Evolutionary conservation across 148 eudicot species (phyloP).

Genomic region (Amaranthus cruentus): DNA sequence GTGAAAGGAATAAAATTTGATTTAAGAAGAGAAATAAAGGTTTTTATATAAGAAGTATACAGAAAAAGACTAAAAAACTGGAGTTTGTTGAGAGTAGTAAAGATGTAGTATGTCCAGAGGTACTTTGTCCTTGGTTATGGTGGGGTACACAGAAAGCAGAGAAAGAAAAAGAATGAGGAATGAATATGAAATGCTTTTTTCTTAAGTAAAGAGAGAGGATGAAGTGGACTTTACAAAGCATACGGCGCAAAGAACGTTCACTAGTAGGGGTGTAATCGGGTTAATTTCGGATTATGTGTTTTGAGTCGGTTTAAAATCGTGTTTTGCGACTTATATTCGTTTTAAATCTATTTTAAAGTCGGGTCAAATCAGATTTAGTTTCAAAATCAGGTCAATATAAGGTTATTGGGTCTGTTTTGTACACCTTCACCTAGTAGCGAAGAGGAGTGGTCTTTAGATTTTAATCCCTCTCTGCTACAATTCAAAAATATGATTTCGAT

Average conservation of each 20-base stretch:
- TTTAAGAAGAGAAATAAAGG: not conserved
- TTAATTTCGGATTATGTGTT: not conserved
- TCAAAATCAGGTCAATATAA: too few relatives aligned
- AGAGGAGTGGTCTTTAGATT: constrained; percentile 13
- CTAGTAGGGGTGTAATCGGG: not conserved
- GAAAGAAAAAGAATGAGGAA: not conserved
- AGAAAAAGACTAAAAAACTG: not conserved
- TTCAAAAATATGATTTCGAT: too few relatives aligned
- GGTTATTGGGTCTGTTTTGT: too few relatives aligned
- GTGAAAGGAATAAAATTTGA: constrained; percentile 26
- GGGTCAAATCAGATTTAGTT: too few relatives aligned
- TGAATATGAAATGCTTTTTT: not conserved
- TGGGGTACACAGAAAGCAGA: not conserved
- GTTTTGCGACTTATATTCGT: too few relatives aligned
- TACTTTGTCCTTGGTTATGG: constrained; percentile 20
- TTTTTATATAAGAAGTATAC: not conserved
- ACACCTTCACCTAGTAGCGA: not conserved
- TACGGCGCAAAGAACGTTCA: constrained; percentile 29
- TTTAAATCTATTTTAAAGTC: too few relatives aligned
- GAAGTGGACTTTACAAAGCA: constrained; percentile 8
- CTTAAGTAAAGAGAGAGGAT: not conserved
- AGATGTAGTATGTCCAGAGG: constrained; percentile 27
- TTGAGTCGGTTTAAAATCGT: too few relatives aligned
- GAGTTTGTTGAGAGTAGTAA: constrained; percentile 20
- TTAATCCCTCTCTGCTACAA: too few relatives aligned